Base-by-base conservation (phyloP, 306 rosid species). In the Ceratonia siliqua region DNA sequence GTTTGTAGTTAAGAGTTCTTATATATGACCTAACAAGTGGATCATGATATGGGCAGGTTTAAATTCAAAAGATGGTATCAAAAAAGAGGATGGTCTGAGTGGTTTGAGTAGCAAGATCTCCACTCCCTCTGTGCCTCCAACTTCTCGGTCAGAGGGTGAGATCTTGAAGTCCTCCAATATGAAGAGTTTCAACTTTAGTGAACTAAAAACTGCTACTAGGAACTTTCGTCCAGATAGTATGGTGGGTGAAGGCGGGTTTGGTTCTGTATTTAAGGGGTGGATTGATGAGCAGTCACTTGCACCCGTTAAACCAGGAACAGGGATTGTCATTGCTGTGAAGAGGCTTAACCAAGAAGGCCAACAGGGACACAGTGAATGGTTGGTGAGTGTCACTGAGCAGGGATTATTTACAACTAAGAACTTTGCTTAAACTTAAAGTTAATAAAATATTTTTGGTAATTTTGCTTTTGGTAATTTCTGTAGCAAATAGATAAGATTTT, bases 241-340 rank as follows among this genome's bases (percentile, higher is more conserved):
- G 82, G 80, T 94, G 2, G 98, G 98, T 3, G 98, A 91, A 84
- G 98, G 98, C 0, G 97, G 98, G 8, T 94, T 94, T 68, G 98
- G 98, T 36, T 56, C 72, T 64, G 98, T 94, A 15, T 94, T 87
- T 52, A 94, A 94, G 46, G 98, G 98, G 13, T 94, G 97, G 98
- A 63, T 94, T 2, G 98, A 94, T 82, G 97, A 87, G 82, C 79
- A 86, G 32, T 79, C 93, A 14, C 86, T 88, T 12, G 81, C 88
- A 21, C 93, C 97, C 38, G 74, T 88, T 42, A 94, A 75, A 86
- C 92, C 98, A 7, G 98, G 98, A 20, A 91, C 93, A n/a, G 98
- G 98, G 59, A 45, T 86, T 46, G 94, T 94, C 75, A 91, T 94
- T 73, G 98, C 98, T 12, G 96, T 80, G 8, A 94, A 91, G 85